A percentile compares a stretch with the other conserved stretches of the same genome.
These are phyloP conservation scores for Penicillium polonicum DNA, from an alignment of 2,329 filamentous ascomycete genomes.

Conservation along the genomic window DNA sequence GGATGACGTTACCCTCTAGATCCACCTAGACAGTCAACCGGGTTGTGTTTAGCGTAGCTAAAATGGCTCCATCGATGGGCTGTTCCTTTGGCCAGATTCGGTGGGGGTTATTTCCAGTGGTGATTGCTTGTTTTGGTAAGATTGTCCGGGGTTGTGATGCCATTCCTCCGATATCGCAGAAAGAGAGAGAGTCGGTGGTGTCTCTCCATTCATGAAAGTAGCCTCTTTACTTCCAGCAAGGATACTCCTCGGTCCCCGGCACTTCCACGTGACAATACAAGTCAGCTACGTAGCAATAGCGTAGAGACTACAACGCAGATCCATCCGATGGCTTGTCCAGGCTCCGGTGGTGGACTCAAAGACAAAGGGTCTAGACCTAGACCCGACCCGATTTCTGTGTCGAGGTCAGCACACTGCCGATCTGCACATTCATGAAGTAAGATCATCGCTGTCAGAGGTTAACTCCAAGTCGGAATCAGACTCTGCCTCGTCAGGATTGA, in stretches of 20 bases:
- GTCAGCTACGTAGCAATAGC: neutral
- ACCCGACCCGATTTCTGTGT: neutral
- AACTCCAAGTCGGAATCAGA: constrained; percentile 1
- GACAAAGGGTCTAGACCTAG: neutral
- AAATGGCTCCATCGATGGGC: neutral
- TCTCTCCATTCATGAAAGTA: neutral
- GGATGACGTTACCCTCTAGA: constrained; percentile 2
- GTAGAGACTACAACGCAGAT: neutral
- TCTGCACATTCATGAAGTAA: neutral
- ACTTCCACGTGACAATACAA: neutral
- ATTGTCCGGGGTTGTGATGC: neutral
- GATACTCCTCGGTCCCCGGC: neutral
- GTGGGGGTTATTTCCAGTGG: neutral
- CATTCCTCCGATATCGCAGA: neutral
- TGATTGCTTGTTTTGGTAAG: neutral
- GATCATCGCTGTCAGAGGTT: constrained; percentile 1
- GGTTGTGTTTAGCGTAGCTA: neutral
- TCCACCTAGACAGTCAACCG: neutral
- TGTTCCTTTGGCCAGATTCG: neutral
- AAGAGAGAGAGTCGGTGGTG: no score
- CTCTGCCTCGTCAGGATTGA: constrained; percentile 1
- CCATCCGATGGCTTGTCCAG: neutral
- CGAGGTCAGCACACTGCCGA: neutral
- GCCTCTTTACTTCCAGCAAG: neutral
- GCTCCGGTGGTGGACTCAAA: neutral